These are phyloP conservation scores for Thinopyrum obtusiflorum DNA, from an alignment of 202 grass and related monocot species.

Conservation along the genomic window DNA sequence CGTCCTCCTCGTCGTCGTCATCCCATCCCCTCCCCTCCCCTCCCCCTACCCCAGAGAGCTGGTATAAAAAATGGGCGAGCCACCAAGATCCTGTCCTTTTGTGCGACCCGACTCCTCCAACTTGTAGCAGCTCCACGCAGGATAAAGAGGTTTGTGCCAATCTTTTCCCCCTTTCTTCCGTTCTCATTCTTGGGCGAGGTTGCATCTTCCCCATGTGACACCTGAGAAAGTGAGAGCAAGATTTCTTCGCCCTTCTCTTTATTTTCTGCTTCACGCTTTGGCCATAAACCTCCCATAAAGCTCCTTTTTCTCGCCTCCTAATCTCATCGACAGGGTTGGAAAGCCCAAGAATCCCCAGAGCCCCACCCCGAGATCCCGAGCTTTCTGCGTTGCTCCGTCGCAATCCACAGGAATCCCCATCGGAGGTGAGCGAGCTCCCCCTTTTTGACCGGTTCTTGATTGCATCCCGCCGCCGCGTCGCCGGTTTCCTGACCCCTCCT, in stretches of 20 bases:
- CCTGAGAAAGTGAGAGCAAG: slow-evolving; percentile 48
- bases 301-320: slow-evolving; percentile 13
- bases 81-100: slow-evolving; percentile 52
- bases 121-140: slow-evolving; percentile 29
- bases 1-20: slow-evolving; percentile 9
- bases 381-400: background rate
- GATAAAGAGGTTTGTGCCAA: slow-evolving; percentile 22
- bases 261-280: background rate
- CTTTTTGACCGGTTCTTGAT: slow-evolving; percentile 40
- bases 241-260: background rate
- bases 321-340: slow-evolving; percentile 16
- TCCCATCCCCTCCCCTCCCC: background rate
- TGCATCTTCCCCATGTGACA: slow-evolving; percentile 44
- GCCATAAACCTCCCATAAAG: slow-evolving; percentile 58
- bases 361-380: slow-evolving; percentile 22
- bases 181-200: slow-evolving; percentile 27
- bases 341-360: background rate
- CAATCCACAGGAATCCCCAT: slow-evolving; percentile 13
- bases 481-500: slow-evolving; percentile 13
- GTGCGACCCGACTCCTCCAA: background rate
- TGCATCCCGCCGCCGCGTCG: background rate
- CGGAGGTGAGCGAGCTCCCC: slow-evolving; percentile 25
- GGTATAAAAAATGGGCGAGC: slow-evolving; percentile 35
- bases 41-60: background rate
- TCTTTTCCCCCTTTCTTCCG: background rate